Evolutionary conservation across 495 filamentous ascomycete genomes (phyloP).

Genomic region (Penicillium taxi): DNA sequence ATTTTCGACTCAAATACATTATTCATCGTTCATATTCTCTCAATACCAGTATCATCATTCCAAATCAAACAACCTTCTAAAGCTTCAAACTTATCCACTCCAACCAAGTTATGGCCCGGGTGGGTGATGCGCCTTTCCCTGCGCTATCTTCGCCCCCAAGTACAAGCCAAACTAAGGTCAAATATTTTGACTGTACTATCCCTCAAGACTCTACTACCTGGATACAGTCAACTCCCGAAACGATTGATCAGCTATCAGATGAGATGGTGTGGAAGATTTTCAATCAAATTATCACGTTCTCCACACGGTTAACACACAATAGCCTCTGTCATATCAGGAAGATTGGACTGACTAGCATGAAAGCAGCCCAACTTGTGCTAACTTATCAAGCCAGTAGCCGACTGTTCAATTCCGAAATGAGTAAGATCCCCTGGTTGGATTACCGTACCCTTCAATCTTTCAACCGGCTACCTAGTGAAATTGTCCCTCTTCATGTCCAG

Average conservation of each 20-base stretch:
- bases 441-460: not conserved
- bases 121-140: no score
- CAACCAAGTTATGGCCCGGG: no score
- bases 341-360: not conserved
- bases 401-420: not conserved
- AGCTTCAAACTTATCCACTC: no score
- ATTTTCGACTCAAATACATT: no score
- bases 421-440: not conserved
- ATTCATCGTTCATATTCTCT: no score
- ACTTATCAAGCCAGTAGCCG: not conserved
- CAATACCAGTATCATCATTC: no score
- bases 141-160: no score
- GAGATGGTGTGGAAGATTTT: not conserved
- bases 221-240: not conserved
- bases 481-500: not conserved
- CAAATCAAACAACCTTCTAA: no score
- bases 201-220: not conserved
- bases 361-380: not conserved
- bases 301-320: not conserved
- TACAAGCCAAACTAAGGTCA: no score
- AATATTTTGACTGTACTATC: not conserved
- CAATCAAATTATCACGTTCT: not conserved
- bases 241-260: not conserved
- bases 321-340: not conserved
- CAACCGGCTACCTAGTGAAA: not conserved